Evolutionary conservation across 192 early-diverging fungal genomes (phyloP), one percentile per base, ranked within the genome.

Genomic region (Rhizophagus prolifer): DNA sequence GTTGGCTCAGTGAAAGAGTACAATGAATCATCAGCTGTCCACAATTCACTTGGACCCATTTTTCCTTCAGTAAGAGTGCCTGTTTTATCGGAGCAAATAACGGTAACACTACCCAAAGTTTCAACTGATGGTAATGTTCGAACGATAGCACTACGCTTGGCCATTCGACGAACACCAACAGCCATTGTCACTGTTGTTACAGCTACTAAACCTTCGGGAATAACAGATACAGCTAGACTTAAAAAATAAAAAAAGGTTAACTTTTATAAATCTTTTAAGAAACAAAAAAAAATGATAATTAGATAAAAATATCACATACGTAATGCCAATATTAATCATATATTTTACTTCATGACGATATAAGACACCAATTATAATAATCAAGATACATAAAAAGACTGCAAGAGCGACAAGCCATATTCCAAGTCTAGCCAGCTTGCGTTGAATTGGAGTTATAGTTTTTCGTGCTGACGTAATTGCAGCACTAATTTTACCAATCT

Each of bases 151-250:
- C 95, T 89, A 58, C 90, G 87, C 36, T 79, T 79, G 0, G 97
- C 95, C 97, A 99, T 98, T 34, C 95, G 88, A 38, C 91, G 87
- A n/a, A 99, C 97, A 76, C 95, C 97, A 10, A 99, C 78, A 28
- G 96, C 96, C 96, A 98, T 97, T 8, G 97, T 95, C 9, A 99
- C 93, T 1, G 96, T 98, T 19, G 93, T 93, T n/a, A 99, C 97
- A 41, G 96, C 96, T 13, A 99, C 95, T 69, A 99, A 84, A 82
- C 97, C 97, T 86, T 99, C 97, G 44, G 97, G 96, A 82, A 99
- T 96, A 58, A 98, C 96, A 21, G 95, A 95, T 26, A 99, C 96
- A 19, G 95, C 97, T 82, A 99, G 84, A 79, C 91, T 92, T 25
- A 34, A 46, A 82, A 74, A 50, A 59, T 36, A n/a, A 26, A 76